Base-by-base conservation (phyloP, 2,329 filamentous ascomycete genomes). In the Paraphoma chrysanthemicola region DNA sequence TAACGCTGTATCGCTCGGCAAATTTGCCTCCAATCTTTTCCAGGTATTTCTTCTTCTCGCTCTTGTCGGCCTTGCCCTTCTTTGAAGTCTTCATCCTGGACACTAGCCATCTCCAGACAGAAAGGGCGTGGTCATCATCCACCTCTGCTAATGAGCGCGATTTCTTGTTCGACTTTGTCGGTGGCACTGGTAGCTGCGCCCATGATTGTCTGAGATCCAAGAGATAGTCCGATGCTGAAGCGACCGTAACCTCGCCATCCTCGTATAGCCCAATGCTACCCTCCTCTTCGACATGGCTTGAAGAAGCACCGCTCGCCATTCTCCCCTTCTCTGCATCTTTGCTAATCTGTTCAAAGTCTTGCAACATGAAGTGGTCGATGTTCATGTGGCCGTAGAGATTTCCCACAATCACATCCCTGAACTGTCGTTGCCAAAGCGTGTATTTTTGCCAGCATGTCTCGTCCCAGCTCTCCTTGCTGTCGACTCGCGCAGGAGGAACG, bases 371-470 rank as follows among this genome's bases (percentile, higher is more conserved):
- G 76, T 99, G 95, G 69, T 99, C 95, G 63, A 97, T 91, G 71
- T 99, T 99, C 95, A 99, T 98, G 74, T 99, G 95, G 1, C 94
- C 95, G 71, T 90, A 99, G 6, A 96, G 72, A 28, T 87, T 88
- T 11, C 86, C 88, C 17, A 93, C 84, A 17, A 99, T 84, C 38
- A 99, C 89, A 74, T 99, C 95, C 33, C 95, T 90, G 76, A 93
- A 99, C 75, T 96, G 92, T 65, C 88, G 86, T 69, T 94, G 80
- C 92, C 93, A 98, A 4, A 98, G 80, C 0, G 92, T 90, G 77
- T 97, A 99, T 74, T 96, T 97, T 75, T 97, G 94, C 93, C 94
- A 99, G 79, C 95, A 99, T 0, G 91, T 93, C 81, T 98, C 94
- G 64, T 97, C 93, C 95, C 95, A 99, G 59, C 87, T 88, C 69